Evolutionary conservation across 1,284 basidiomycete species (phyloP).

Genomic region (Pterula multifida): DNA sequence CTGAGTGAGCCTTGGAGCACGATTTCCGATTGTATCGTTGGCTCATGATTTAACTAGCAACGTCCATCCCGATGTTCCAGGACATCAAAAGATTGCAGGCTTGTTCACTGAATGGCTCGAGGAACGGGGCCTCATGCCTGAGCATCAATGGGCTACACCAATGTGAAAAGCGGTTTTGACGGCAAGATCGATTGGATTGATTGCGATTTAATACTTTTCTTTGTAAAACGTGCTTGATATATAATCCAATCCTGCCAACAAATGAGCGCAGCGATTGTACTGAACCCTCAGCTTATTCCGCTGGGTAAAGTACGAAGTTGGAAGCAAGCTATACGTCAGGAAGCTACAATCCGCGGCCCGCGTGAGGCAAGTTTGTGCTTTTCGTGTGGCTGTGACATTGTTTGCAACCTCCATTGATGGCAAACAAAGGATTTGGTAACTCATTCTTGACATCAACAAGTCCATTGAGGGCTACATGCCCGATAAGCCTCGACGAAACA

Average conservation of each 20-base stretch:
- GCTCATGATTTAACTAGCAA: conserved; percentile 23
- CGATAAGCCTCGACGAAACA: conserved; percentile 1
- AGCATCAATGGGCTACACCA: conserved; percentile 9
- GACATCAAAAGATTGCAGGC: conserved; percentile 35
- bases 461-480: conserved; percentile 1
- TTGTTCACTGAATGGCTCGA: conserved; percentile 32
- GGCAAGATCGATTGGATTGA: too few relatives aligned
- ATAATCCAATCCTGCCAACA: too few relatives aligned
- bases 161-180: not conserved
- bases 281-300: too few relatives aligned
- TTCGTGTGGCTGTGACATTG: too few relatives aligned
- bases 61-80: conserved; percentile 32
- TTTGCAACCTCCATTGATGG: too few relatives aligned
- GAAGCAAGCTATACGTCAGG: too few relatives aligned
- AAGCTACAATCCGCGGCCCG: too few relatives aligned
- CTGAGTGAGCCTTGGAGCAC: conserved; percentile 25
- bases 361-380: too few relatives aligned
- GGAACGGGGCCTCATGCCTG: conserved; percentile 28
- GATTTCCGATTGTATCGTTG: not conserved
- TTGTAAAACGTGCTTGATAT: too few relatives aligned
- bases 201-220: too few relatives aligned
- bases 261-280: too few relatives aligned
- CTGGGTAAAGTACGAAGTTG: too few relatives aligned
- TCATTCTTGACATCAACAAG: conserved; percentile 1
- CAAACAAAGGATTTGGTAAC: not conserved